phyloP scores from a whole-genome alignment of 2,329 filamentous ascomycete species.

The Dothistroma pini region DNA sequence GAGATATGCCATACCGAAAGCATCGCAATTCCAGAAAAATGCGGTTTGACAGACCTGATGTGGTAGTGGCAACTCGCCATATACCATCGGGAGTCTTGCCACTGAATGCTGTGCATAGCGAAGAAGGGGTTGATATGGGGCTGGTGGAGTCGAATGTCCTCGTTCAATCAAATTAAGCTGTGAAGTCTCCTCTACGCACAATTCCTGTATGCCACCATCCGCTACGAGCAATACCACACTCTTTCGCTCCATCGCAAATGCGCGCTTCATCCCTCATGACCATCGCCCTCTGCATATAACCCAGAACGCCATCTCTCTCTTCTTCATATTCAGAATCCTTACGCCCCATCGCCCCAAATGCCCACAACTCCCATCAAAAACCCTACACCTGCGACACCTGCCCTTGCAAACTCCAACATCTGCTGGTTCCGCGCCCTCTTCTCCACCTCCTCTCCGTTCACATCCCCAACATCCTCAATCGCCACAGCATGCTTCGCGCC shows the following conservation, averaged over 20 bases:
- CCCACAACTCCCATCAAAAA: conserved; percentile 48
- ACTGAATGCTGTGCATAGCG: too few species aligned
- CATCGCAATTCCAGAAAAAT: not conserved
- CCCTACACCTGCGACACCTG: conserved; percentile 41
- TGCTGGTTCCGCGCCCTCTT: conserved; percentile 43
- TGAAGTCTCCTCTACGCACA: not conserved
- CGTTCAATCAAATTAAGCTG: not conserved
- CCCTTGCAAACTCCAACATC: conserved; percentile 42
- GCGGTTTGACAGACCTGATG: not conserved
- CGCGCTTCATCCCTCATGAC: conserved; percentile 1
- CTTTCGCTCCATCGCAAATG: not conserved
- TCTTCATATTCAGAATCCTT: conserved; percentile 1
- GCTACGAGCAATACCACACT: not conserved
- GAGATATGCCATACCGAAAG: too few species aligned
- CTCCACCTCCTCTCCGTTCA: conserved; percentile 51
- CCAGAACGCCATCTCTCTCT: not conserved
- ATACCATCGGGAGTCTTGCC: too few species aligned
- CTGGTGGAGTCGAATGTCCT: not conserved
- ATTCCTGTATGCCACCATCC: not conserved
- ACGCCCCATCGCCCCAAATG: conserved; percentile 47
- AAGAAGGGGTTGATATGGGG: not conserved
- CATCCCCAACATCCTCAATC: conserved; percentile 33
- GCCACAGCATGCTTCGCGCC: conserved; percentile 22
- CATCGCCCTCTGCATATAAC: not conserved
- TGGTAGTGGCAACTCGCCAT: too few species aligned